phyloP scores from a whole-genome alignment of 768 basidiomycete genomes.

The Saitozyma sp. region DNA sequence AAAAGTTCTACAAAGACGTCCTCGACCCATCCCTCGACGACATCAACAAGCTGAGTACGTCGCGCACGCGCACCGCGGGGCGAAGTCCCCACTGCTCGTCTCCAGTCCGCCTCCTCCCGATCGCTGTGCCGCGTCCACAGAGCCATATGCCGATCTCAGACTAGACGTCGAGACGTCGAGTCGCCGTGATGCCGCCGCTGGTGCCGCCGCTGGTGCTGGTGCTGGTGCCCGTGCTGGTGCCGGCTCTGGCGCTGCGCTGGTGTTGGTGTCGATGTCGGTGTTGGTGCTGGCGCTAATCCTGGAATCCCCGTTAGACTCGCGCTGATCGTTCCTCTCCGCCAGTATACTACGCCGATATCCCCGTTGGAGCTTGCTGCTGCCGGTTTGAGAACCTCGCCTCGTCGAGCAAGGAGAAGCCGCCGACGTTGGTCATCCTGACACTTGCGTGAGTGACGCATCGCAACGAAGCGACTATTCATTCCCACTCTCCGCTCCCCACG shows the following conservation, averaged over 20 bases:
- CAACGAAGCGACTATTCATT: no score
- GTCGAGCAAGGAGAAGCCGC: conserved; percentile 33
- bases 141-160: no score
- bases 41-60: conserved; percentile 51
- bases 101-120: background rate
- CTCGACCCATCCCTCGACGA: conserved; percentile 43
- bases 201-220: no score
- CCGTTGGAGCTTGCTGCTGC: conserved; percentile 49
- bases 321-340: conserved; percentile 2
- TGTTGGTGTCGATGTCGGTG: no score
- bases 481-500: background rate
- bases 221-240: no score
- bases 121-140: no score
- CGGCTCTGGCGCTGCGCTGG: no score
- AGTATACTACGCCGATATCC: conserved; percentile 52
- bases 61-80: background rate
- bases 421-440: conserved; percentile 47
- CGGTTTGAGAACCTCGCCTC: conserved; percentile 40
- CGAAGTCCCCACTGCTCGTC: background rate
- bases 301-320: background rate
- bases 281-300: no score
- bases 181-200: background rate
- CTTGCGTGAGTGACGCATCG: conserved; percentile 36
- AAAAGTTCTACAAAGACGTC: conserved; percentile 50
- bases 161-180: background rate